Conservation (phyloP, 805 yeast genomes). For the Kazachstania kunashirensis region DNA sequence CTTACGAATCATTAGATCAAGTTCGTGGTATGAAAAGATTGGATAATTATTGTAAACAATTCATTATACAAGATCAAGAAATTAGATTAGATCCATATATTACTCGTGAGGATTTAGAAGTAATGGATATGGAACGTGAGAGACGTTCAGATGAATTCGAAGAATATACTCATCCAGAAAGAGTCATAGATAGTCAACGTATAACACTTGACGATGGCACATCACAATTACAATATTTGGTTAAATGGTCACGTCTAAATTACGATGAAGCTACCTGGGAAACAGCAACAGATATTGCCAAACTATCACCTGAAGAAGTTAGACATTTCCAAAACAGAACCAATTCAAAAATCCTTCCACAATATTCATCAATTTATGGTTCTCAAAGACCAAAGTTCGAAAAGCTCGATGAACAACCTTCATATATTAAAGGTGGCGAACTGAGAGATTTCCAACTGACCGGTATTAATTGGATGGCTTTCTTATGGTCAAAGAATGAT, state of each 20-base stretch:
- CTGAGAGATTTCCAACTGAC: conserved; percentile 95
- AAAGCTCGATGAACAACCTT: conserved; percentile 77
- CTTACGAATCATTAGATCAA: conserved; percentile 41
- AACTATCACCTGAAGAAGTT: conserved; percentile 74
- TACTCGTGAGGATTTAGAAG: conserved; percentile 85
- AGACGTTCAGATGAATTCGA: conserved; percentile 72
- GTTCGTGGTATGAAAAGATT: conserved; percentile 72
- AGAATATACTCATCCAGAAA: conserved; percentile 78
- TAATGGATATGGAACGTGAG: conserved; percentile 85
- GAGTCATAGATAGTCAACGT: conserved; percentile 82
- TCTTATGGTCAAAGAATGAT: conserved; percentile 93
- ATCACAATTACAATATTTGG: conserved; percentile 66
- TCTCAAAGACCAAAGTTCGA: conserved; percentile 77
- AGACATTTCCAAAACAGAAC: conserved; percentile 70
- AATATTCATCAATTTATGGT: conserved; percentile 68
- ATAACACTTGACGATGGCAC: conserved; percentile 43
- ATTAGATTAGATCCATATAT: conserved; percentile 71
- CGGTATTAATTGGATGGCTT: conserved; percentile 99
- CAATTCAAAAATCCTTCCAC: conserved; percentile 78
- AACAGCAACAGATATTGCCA: conserved; percentile 77
- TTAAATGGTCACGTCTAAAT: conserved; percentile 88
- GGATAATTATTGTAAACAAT: conserved; percentile 82
- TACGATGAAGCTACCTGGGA: conserved; percentile 98
- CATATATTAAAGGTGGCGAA: conserved; percentile 81
- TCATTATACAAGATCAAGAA: conserved; percentile 61